Evolutionary conservation across 345 rosid genomes (phyloP).

Genomic region (Hibiscus mutabilis): DNA sequence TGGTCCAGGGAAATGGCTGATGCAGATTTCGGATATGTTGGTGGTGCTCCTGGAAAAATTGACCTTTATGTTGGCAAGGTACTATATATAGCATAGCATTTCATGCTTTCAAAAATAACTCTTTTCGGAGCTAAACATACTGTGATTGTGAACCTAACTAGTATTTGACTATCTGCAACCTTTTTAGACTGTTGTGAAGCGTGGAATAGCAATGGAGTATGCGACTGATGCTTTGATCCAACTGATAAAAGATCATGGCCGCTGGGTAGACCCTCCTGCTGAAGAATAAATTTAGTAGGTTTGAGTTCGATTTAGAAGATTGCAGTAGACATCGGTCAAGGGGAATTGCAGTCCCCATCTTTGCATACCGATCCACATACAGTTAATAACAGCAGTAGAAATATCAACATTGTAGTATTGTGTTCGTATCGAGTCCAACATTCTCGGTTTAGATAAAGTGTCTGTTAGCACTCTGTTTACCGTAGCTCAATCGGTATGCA

Average conservation of each 20-base stretch:
- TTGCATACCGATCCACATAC: background rate
- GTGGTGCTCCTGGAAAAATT: conserved; percentile 96
- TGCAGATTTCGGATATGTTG: conserved; percentile 96
- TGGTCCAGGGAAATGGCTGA: conserved; percentile 99
- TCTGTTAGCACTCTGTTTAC: too few relatives aligned
- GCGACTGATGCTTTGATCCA: conserved; percentile 88
- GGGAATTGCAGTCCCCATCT: background rate
- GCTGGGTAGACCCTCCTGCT: conserved; percentile 17
- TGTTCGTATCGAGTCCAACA: too few relatives aligned
- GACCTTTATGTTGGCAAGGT: conserved; percentile 98
- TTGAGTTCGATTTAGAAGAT: background rate
- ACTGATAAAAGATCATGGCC: conserved; percentile 90
- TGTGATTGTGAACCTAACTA: too few relatives aligned
- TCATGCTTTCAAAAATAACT: too few relatives aligned
- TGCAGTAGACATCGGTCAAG: background rate
- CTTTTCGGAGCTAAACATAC: too few relatives aligned
- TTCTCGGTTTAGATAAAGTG: too few relatives aligned
- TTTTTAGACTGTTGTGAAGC: conserved; percentile 88
- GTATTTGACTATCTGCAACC: background rate
- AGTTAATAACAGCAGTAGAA: too few relatives aligned
- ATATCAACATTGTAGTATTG: background rate
- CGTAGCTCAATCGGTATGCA: too few relatives aligned
- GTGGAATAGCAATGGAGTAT: conserved; percentile 78
- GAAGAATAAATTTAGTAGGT: conserved; percentile 2
- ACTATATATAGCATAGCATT: background rate